Evolutionary conservation across 805 yeast genomes (phyloP).

Genomic region (Zygotorulaspora chibaensis): DNA sequence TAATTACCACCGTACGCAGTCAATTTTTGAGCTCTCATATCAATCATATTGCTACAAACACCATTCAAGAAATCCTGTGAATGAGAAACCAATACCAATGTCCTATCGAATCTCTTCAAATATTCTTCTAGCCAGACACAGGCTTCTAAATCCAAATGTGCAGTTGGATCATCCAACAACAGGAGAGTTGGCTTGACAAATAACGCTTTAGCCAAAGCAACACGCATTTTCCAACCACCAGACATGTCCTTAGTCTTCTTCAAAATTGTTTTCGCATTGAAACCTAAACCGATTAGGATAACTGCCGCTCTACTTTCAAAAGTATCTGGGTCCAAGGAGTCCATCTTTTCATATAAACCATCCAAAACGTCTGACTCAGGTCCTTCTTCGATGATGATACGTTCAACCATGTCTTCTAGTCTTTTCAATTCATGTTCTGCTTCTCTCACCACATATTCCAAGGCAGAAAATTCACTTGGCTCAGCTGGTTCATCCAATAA

Average conservation of each 20-base stretch:
- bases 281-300: conserved; percentile 95
- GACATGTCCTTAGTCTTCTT: conserved; percentile 98
- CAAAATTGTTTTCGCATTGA: conserved; percentile 77
- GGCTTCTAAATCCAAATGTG: conserved; percentile 98
- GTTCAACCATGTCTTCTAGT: conserved; percentile 87
- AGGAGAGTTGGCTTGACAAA: conserved; percentile 96
- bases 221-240: conserved; percentile 99
- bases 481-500: conserved; percentile 96
- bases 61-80: conserved; percentile 99
- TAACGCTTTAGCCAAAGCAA: conserved; percentile 94
- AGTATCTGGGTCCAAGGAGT: conserved; percentile 91
- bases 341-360: conserved; percentile 90
- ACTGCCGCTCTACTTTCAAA: conserved; percentile 96
- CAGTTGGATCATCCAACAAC: conserved; percentile 97
- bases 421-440: conserved; percentile 91
- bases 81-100: conserved; percentile 90
- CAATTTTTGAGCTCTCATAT: conserved; percentile 83
- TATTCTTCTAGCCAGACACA: conserved; percentile 99
- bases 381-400: conserved; percentile 82
- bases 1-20: conserved; percentile 93
- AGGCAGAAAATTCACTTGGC: conserved; percentile 85
- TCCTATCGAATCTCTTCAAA: conserved; percentile 89
- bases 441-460: conserved; percentile 94
- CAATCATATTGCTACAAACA: conserved; percentile 96
- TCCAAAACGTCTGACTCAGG: conserved; percentile 88